Base-by-base conservation (phyloP, 2,329 filamentous ascomycete species). In the Magnaporthiopsis incrustans region DNA sequence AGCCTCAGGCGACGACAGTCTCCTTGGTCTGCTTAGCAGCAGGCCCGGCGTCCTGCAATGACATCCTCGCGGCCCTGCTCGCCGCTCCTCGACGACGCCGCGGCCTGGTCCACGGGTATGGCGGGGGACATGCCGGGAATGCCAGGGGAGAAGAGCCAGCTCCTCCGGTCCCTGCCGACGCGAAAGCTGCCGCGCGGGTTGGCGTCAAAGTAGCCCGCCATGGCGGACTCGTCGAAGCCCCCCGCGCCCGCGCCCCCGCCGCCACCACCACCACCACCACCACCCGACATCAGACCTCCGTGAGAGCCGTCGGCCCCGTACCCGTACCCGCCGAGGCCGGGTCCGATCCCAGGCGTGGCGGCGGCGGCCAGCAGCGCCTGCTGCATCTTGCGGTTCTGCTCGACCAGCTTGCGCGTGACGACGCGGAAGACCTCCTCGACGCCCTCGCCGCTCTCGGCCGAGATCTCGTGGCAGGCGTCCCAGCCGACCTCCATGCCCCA, bases 391-490 rank as follows among this genome's bases (percentile, higher is more conserved):
- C 83, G 81, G 72, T 86, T 85, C 77, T 86, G 83, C 75, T 86
- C 84, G 68, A 86, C 84, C 64, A 87, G 80, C 73, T 87, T 87
- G 66, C 84, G 77, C 50, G 84, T 82, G 18, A 87, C 84, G 57
- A 86, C 84, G 26, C 94, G 85, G 71, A 98, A 98, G 0, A 99
- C 92, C 76, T 98, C 95, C 70, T 98, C 95, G 25, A 99, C 93
- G 25, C 94, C 94, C 79, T 97, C 93, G 64, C 93, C 93, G 71
- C 89, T 92, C 80, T 96, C 94, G 60, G 94, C 93, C 69, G 89
- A 93, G 72, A 99, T 94, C 78, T 99, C 95, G 76, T 98, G 95
- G 75, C 94, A 98, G 67, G 92, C 96, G 72, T 97, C 93, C 93
- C 94, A 98, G 63, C 93, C 92, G 7, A 92, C 87, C 73, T 97